Evolutionary conservation across 1,284 basidiomycete species (phyloP), one percentile per base, ranked within the genome.

Genomic region (Cryptococcus sp.): DNA sequence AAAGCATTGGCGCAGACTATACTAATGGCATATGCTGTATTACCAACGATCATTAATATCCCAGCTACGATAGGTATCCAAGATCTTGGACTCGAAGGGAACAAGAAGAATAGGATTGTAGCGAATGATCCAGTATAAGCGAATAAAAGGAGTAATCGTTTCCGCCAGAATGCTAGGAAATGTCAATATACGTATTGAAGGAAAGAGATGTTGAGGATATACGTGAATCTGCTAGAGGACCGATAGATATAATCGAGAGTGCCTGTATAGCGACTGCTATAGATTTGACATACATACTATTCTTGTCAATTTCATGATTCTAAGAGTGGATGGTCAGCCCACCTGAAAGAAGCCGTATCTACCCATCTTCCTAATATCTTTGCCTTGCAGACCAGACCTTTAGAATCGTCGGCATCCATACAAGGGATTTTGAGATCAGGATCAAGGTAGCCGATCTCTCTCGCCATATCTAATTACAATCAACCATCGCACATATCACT

Each of bases 1-100:
- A 93, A 94, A 0, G 90, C 84, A 67, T 96, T 96, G 79, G 91
- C 84, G 38, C 90, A 90, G 6, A 96, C 92, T 11, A 86, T 80
- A 10, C 86, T 88, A 0, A 86, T 86, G 0, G 90, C 88, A 60
- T 93, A 93, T 0, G 85, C 83, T 13, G 91, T 84, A 67, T 91
- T 92, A 5, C 90, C 86, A 1, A 82, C 74, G 43, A 89, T 81
- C 0, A 88, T 86, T 3, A 92, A 79, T 0, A 85, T 62, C 0
- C 89, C 91, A 5, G 88, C 60, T 0, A 83, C 71, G 0, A 83
- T 77, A 0, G 71, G 55, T 30, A 64, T 83, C 2, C 86, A 88
- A n/a, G 86, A 49, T 0, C 81, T 72, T 0, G 87, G 87, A 0
- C 82, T 78, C 0, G 88, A 87, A 0, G 90, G 81, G 3, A 94